Percentiles rank a stretch among this genome's conserved stretches.
phyloP scores from a whole-genome alignment of 345 rosid genomes.

The Eucalyptus albens region DNA sequence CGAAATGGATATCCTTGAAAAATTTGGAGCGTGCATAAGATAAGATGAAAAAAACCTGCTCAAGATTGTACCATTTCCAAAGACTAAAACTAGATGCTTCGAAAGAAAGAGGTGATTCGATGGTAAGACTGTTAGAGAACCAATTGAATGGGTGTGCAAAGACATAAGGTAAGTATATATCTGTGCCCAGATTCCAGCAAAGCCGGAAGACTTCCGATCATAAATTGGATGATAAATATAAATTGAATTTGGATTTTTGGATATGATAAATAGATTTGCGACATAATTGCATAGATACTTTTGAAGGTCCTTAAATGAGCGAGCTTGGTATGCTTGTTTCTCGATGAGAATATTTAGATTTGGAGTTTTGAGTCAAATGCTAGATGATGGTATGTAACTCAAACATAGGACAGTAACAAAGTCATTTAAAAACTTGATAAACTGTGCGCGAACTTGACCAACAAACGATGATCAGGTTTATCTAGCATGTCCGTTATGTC shows the following conservation, averaged over 20 bases:
- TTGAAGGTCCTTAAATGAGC: neutral
- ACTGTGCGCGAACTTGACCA: neutral
- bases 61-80: neutral
- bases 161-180: neutral
- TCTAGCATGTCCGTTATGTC: neutral
- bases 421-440: neutral
- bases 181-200: neutral
- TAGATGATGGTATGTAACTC: neutral
- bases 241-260: neutral
- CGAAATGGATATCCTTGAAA: neutral
- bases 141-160: neutral
- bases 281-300: neutral
- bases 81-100: neutral
- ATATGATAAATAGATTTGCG: neutral
- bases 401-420: neutral
- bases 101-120: neutral
- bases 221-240: neutral
- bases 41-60: neutral
- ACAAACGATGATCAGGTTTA: neutral
- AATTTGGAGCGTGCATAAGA: neutral
- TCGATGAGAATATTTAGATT: neutral
- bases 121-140: neutral
- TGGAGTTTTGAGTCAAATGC: neutral
- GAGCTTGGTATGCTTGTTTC: neutral
- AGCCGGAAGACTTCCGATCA: neutral